Conservation (phyloP, 1,139 yeast species). For the Yamadazyma diddensiae region DNA sequence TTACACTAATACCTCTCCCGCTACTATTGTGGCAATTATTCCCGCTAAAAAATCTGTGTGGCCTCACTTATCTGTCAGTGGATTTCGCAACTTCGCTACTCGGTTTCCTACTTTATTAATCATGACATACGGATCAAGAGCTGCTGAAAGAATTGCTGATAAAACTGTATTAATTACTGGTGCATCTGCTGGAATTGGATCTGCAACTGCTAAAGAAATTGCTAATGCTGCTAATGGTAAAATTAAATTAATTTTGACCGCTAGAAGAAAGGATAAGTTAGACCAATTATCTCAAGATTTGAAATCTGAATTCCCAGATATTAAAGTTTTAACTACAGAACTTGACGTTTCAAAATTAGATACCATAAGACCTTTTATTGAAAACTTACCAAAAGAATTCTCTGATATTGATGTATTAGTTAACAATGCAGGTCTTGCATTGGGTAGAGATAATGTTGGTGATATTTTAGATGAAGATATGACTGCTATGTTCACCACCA, state of each 20-base stretch:
- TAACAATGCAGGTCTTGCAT: slow-evolving; percentile 45
- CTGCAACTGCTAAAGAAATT: slow-evolving; percentile 39
- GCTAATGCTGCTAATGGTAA: slow-evolving; percentile 40
- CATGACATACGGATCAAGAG: slow-evolving; percentile 52
- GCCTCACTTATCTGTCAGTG: no score
- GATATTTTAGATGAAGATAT: slow-evolving; percentile 31
- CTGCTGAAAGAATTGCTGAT: slow-evolving; percentile 58
- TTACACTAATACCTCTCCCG: neutral
- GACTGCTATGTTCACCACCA: slow-evolving; percentile 38
- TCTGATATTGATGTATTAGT: slow-evolving; percentile 38
- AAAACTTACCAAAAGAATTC: slow-evolving; percentile 31
- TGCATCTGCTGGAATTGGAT: slow-evolving; percentile 67
- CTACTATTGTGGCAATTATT: no score
- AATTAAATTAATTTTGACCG: slow-evolving; percentile 38
- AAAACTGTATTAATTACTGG: slow-evolving; percentile 68
- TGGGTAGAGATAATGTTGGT: slow-evolving; percentile 39
- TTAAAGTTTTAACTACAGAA: slow-evolving; percentile 24
- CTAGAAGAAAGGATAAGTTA: slow-evolving; percentile 40
- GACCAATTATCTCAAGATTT: slow-evolving; percentile 27
- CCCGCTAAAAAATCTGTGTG: no score
- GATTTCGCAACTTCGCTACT: slow-evolving; percentile 1
- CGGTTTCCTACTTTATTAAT: neutral
- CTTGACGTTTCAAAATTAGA: slow-evolving; percentile 38
- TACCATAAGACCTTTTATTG: slow-evolving; percentile 31
- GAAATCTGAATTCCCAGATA: slow-evolving; percentile 21